A percentile compares a stretch with the other conserved stretches of the same genome.
Conservation (phyloP, 768 basidiomycete genomes). For the Leccinum imitatum region DNA sequence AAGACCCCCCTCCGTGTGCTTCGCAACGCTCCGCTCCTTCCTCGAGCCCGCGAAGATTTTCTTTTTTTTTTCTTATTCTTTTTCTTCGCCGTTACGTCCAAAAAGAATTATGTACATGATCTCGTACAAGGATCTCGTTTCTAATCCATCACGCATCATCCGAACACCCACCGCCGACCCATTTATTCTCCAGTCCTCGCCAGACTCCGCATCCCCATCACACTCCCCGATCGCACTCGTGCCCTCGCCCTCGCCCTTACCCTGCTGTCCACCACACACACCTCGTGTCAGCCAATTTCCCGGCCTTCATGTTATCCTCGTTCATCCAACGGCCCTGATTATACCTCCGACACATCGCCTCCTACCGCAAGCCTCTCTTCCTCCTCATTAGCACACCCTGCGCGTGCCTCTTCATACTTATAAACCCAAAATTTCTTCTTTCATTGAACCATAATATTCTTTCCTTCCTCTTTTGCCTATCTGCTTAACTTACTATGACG, state of each 20-base stretch:
- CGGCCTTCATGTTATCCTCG: constrained; percentile 50
- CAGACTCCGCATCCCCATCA: constrained; percentile 30
- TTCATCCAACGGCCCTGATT: constrained; percentile 46
- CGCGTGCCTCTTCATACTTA: constrained; percentile 44
- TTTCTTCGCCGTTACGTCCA: constrained; percentile 17
- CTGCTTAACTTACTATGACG: constrained; percentile 62
- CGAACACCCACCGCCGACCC: constrained; percentile 29
- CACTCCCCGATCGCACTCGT: constrained; percentile 32
- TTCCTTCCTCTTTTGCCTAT: constrained; percentile 56
- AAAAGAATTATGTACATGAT: constrained; percentile 17
- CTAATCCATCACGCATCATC: constrained; percentile 25
- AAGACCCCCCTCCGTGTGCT: constrained; percentile 14
- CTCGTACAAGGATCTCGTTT: constrained; percentile 22
- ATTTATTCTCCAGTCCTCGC: constrained; percentile 30
- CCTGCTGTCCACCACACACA: constrained; percentile 40
- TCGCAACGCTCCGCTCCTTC: constrained; percentile 16
- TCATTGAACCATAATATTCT: constrained; percentile 43
- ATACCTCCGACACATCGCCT: constrained; percentile 39
- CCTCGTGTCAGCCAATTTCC: constrained; percentile 47
- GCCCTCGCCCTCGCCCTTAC: constrained; percentile 34
- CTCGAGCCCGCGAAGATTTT: constrained; percentile 33
- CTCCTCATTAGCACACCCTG: constrained; percentile 43
- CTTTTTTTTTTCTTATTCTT: constrained; percentile 8
- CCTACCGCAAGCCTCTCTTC: constrained; percentile 34
- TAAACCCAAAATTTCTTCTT: constrained; percentile 56